A percentile compares a stretch with the other conserved stretches of the same genome.
Evolutionary conservation across 805 yeast species (phyloP).

Genomic region (Suhomyces sp.): DNA sequence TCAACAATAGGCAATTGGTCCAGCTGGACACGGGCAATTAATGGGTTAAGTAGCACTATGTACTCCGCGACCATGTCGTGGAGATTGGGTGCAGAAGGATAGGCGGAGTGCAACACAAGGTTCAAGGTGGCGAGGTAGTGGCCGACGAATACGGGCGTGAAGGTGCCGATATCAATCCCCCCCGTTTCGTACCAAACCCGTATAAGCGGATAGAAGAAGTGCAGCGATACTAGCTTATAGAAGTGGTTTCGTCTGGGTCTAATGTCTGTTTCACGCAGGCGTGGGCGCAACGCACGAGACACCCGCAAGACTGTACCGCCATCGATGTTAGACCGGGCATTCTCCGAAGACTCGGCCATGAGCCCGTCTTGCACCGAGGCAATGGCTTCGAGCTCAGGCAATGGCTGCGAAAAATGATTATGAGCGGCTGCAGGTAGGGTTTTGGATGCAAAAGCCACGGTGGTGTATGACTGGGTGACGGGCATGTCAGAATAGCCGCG

Average conservation of each 20-base stretch:
- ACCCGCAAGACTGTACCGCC: constrained; percentile 44
- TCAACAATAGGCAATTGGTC: constrained; percentile 37
- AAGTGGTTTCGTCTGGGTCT: constrained; percentile 31
- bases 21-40: constrained; percentile 15
- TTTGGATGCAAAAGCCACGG: constrained; percentile 34
- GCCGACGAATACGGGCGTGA: constrained; percentile 50
- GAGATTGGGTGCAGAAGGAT: constrained; percentile 51
- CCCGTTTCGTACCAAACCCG: constrained; percentile 51
- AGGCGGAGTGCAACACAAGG: constrained; percentile 54
- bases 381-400: neutral
- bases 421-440: constrained; percentile 50
- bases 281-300: constrained; percentile 32
- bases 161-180: constrained; percentile 46
- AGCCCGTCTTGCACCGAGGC: constrained; percentile 29
- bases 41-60: constrained; percentile 32
- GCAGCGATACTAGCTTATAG: constrained; percentile 35
- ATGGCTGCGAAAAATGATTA: constrained; percentile 31
- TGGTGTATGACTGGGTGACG: constrained; percentile 35
- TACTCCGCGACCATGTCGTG: constrained; percentile 58
- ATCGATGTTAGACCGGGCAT: constrained; percentile 29
- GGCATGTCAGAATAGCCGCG: constrained; percentile 55
- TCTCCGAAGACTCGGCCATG: constrained; percentile 28
- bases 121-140: constrained; percentile 62
- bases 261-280: constrained; percentile 7
- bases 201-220: constrained; percentile 54